Evolutionary conservation across 2,329 filamentous ascomycete genomes (phyloP), one percentile per base, ranked within the genome.

Genomic region (Knufia petricola): DNA sequence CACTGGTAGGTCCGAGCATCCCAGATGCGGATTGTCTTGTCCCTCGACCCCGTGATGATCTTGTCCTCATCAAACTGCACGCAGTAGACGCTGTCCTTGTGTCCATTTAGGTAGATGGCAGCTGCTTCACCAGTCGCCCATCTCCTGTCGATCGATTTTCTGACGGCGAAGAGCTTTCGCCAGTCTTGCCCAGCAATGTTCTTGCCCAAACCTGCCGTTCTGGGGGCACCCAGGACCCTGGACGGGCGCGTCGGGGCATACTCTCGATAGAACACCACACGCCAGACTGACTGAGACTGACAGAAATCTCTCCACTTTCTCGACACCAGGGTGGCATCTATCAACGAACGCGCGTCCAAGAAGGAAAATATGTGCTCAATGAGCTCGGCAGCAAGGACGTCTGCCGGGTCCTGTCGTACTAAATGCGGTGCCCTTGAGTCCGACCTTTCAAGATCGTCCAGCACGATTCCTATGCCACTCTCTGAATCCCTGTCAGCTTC

Each of bases 31-130:
- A 98, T 92, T 0, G 92, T 96, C 63, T 87, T 86, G 67, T 98
- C 92, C 53, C 92, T 83, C 8, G 90, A 95, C 23, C 92, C 92
- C 2, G 92, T 96, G 56, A 98, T 89, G 62, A 96, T 95, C 67
- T 96, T 98, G 63, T 85, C 88, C 83, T 96, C 90, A 64, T 98
- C 92, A 64, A 96, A 98, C 63, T 98, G 92, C 49, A 94, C 79
- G 66, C 92, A 98, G 69, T 98, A 98, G 50, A 98, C 94, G 56
- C 88, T 95, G 65, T 98, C 92, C 21, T 82, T 82, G 64, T 98
- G 92, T 1, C 92, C 92, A 59, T 92, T 87, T 19, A 98, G 76
- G 65, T 95, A 96, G 49, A 94, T 81, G 0, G 87, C 83, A 39
- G 80, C 82, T 7, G 88, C 86, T 56, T 82, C 81, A 49, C 85